Conservation (phyloP, 306 rosid genomes). For the Pachyrhizus erosus region DNA sequence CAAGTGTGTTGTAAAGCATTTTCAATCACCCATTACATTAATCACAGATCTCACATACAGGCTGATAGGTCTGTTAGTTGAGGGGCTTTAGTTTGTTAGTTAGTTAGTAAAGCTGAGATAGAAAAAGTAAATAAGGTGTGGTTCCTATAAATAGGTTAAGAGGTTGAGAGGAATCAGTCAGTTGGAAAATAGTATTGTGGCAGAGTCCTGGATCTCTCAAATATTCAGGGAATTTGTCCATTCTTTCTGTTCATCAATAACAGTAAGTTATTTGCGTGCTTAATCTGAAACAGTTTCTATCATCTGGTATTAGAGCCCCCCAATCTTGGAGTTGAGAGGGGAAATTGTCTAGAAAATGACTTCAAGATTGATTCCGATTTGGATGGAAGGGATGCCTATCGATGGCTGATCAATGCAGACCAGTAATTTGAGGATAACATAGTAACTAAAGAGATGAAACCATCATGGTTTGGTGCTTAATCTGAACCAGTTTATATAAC, state of each 20-base stretch:
- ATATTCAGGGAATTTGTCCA: background rate
- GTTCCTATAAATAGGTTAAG: background rate
- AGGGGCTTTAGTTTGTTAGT: no score
- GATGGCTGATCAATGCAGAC: no score
- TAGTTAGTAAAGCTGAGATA: background rate
- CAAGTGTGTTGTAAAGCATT: background rate
- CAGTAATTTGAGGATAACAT: background rate
- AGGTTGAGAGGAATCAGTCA: background rate
- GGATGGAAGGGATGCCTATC: no score
- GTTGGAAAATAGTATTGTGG: background rate
- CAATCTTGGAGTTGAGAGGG: background rate
- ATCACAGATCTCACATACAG: background rate
- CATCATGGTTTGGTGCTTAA: background rate
- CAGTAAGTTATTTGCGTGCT: background rate
- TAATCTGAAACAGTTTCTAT: background rate
- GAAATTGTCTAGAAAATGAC: background rate
- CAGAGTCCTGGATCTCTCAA: background rate
- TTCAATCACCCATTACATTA: constrained; percentile 16
- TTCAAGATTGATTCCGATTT: background rate
- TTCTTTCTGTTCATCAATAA: background rate
- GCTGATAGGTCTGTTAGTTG: no score
- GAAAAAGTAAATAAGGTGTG: background rate
- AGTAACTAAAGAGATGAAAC: background rate
- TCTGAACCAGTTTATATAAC: no score
- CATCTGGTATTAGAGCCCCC: background rate